Evolutionary conservation across 257 asterid species (phyloP).

Genomic region (Jacaranda copaia): DNA sequence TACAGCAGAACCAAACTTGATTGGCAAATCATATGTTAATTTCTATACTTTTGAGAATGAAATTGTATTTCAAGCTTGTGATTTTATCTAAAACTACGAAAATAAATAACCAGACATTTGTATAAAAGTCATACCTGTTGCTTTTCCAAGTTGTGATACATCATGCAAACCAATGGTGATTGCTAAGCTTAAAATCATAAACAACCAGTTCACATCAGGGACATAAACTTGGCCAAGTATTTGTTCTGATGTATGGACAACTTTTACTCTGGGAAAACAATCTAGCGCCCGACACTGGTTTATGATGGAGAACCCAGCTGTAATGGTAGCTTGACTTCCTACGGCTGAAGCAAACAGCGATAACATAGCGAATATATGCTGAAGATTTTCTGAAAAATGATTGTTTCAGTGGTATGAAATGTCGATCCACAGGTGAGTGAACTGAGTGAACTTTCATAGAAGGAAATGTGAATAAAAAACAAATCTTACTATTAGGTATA

Average conservation of each 20-base stretch:
- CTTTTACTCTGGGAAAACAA: slow-evolving; percentile 93
- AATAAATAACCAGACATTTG: neutral
- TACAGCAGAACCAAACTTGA: neutral
- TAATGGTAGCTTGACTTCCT: slow-evolving; percentile 98
- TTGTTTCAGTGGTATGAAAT: slow-evolving; percentile 35
- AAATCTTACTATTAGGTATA: slow-evolving; percentile 74
- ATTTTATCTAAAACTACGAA: neutral
- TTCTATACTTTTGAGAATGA: neutral
- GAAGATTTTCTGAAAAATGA: slow-evolving; percentile 62
- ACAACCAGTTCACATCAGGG: slow-evolving; percentile 90
- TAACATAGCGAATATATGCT: slow-evolving; percentile 75
- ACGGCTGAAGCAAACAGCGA: slow-evolving; percentile 90
- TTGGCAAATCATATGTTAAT: neutral
- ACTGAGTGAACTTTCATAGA: slow-evolving; percentile 15
- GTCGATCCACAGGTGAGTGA: slow-evolving; percentile 13
- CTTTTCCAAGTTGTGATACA: slow-evolving; percentile 71
- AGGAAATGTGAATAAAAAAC: slow-evolving; percentile 26
- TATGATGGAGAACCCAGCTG: slow-evolving; percentile 94
- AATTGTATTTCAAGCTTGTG: slow-evolving; percentile 1
- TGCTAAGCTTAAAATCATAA: slow-evolving; percentile 79
- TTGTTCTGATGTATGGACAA: slow-evolving; percentile 82
- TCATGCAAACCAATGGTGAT: slow-evolving; percentile 75
- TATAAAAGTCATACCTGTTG: slow-evolving; percentile 61
- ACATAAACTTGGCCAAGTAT: slow-evolving; percentile 86
- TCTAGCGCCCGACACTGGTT: slow-evolving; percentile 89